Percentiles rank a stretch among this genome's conserved stretches.
Conservation (phyloP, 352 stramenopile species). For the Globisporangium nagaii region DNA sequence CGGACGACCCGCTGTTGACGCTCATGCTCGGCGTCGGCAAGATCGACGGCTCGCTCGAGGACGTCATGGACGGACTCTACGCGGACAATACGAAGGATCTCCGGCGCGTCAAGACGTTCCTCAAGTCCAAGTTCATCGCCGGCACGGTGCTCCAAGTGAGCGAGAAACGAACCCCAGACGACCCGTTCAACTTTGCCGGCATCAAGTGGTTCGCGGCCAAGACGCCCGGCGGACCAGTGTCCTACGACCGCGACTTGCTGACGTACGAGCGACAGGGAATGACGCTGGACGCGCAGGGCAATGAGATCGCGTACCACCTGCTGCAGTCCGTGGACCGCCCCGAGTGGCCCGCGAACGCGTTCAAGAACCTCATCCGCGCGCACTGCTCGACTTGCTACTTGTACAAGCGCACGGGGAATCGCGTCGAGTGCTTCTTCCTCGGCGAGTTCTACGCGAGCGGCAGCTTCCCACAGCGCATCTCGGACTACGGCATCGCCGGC, state of each 20-base stretch:
- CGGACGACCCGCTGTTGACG: constrained; percentile 21
- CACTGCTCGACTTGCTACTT: constrained; percentile 29
- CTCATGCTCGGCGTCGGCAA: constrained; percentile 27
- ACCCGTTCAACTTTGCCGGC: constrained; percentile 34
- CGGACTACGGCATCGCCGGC: constrained; percentile 28
- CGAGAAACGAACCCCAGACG: constrained; percentile 18
- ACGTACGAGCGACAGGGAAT: constrained; percentile 46
- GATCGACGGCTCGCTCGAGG: constrained; percentile 31
- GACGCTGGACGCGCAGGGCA: constrained; percentile 21
- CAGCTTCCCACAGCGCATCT: constrained; percentile 21
- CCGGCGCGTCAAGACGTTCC: constrained; percentile 28
- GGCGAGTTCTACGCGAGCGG: constrained; percentile 26
- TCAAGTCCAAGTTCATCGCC: constrained; percentile 25
- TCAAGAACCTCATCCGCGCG: constrained; percentile 21
- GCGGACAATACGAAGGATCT: constrained; percentile 33
- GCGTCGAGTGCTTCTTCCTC: constrained; percentile 28
- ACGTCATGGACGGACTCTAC: constrained; percentile 40
- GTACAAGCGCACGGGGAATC: constrained; percentile 10
- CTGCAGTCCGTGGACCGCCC: constrained; percentile 37
- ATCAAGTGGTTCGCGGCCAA: constrained; percentile 39
- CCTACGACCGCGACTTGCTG: constrained; percentile 35
- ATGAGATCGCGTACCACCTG: constrained; percentile 34
- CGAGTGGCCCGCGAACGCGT: constrained; percentile 19
- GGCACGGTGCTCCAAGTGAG: constrained; percentile 33
- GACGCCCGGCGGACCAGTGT: constrained; percentile 16